These are phyloP conservation scores for Mycena epipterygia DNA, from an alignment of 768 basidiomycete species.

Conservation along the genomic window DNA sequence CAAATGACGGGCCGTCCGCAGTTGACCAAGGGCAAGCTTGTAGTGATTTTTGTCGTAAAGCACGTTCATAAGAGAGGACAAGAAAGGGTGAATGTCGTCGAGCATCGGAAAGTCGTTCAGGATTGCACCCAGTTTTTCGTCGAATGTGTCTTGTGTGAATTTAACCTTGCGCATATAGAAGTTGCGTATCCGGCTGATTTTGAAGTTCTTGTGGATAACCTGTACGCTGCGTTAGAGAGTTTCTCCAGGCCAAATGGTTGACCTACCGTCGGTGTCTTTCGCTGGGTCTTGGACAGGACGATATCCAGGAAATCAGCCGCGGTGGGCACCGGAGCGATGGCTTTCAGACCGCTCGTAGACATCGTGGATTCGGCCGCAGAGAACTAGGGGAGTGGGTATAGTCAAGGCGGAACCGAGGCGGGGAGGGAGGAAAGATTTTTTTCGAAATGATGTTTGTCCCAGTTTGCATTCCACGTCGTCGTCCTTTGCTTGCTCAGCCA, in stretches of 20 bases:
- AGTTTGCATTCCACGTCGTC: too few relatives aligned
- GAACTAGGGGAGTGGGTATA: neutral
- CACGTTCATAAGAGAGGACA: slow-evolving; percentile 96
- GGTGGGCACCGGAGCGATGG: slow-evolving; percentile 98
- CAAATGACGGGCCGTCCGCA: slow-evolving; percentile 94
- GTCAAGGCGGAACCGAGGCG: slow-evolving; percentile 1
- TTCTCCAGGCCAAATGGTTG: slow-evolving; percentile 1
- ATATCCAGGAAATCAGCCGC: slow-evolving; percentile 96
- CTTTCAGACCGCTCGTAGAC: slow-evolving; percentile 94
- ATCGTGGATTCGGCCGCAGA: slow-evolving; percentile 42
- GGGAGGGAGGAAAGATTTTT: neutral
- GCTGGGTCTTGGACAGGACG: slow-evolving; percentile 92
- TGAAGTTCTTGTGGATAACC: slow-evolving; percentile 99
- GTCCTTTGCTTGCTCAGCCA: too few relatives aligned
- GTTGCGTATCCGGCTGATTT: slow-evolving; percentile 97
- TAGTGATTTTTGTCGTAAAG: slow-evolving; percentile 99
- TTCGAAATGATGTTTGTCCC: neutral
- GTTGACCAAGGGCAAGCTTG: slow-evolving; percentile 97
- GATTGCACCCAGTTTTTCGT: slow-evolving; percentile 95
- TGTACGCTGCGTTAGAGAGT: slow-evolving; percentile 43
- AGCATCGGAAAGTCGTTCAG: slow-evolving; percentile 97
- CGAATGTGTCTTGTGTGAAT: slow-evolving; percentile 97
- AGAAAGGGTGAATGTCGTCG: slow-evolving; percentile 97
- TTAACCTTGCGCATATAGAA: slow-evolving; percentile 99
- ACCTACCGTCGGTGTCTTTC: slow-evolving; percentile 95